Evolutionary conservation across 2,329 filamentous ascomycete species (phyloP), one percentile per base, ranked within the genome.

Genomic region (Zalaria obscura): DNA sequence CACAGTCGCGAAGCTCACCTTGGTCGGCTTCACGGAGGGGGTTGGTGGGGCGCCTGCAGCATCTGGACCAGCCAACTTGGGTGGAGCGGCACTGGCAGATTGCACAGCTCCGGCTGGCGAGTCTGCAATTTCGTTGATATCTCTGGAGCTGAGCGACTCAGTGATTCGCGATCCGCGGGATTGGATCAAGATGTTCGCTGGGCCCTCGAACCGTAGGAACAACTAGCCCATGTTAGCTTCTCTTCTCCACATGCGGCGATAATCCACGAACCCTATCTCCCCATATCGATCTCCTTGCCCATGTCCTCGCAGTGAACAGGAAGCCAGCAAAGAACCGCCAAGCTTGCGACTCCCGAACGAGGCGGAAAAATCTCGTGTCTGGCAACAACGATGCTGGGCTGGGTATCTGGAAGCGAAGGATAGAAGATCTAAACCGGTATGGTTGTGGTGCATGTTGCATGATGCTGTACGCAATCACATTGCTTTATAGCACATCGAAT

Each of bases 61-160:
- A 35, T 55, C 52, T 41, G 51, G 51, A 27, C 52, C 42, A 35
- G 52, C 47, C 45, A 45, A 50, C 35, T 61, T 36, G 64, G 50
- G 48, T 70, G 72, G 6, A 80, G 60, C n/a, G n/a, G 41, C 40
- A 11, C 28, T 36, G 2, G 78, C 78, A 31, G 75, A 66, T 2
- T 76, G 67, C 0, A 83, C 72, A 1, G 72, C 70, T 1, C 88
- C 89, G 0, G 85, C 76, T 28, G 87, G 82, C 4, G 78, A 70
- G 55, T 88, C 81, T 1, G 89, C 89, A 46, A 95, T 83, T 63
- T 96, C 91, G 50, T 93, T 88, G 42, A 96, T 75, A 50, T 98
- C 80, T 39, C 79, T 74, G 27, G 72, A 69, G 4, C 80, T 84
- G 49, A 98, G 67, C 3, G 83, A 75, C 49, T 98, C 89, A 40